These are phyloP conservation scores for Phytophthora ramorum DNA, from an alignment of 352 stramenopile genomes.

Conservation along the genomic window DNA sequence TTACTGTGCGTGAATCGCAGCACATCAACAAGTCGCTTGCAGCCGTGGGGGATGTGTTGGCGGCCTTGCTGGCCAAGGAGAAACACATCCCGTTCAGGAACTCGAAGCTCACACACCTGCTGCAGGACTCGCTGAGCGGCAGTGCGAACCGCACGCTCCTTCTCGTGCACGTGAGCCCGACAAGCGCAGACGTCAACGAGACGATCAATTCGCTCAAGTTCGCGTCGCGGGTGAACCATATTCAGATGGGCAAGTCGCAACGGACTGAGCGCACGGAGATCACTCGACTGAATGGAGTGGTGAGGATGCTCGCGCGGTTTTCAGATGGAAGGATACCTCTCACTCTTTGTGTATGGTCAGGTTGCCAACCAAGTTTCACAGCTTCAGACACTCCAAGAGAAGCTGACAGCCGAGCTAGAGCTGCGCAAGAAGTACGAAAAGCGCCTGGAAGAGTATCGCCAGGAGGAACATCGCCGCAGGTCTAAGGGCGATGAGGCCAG, in stretches of 20 bases:
- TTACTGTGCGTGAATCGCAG: slow-evolving; percentile 68
- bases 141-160: slow-evolving; percentile 55
- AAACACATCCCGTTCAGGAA: slow-evolving; percentile 88
- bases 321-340: neutral
- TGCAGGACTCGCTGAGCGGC: slow-evolving; percentile 74
- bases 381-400: slow-evolving; percentile 73
- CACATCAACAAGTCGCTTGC: slow-evolving; percentile 86
- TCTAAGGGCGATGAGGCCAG: slow-evolving; percentile 60
- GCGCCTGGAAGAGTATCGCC: slow-evolving; percentile 73
- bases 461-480: slow-evolving; percentile 60
- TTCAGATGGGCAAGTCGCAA: slow-evolving; percentile 44
- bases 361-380: slow-evolving; percentile 69
- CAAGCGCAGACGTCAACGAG: slow-evolving; percentile 58
- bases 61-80: slow-evolving; percentile 72
- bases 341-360: slow-evolving; percentile 27
- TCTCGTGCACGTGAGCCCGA: slow-evolving; percentile 71
- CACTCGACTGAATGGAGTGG: slow-evolving; percentile 63
- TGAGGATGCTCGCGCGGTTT: slow-evolving; percentile 25
- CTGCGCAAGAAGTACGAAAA: slow-evolving; percentile 83
- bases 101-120: slow-evolving; percentile 86
- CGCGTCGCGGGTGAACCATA: slow-evolving; percentile 59
- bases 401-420: slow-evolving; percentile 66
- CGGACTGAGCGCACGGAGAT: slow-evolving; percentile 72
- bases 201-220: slow-evolving; percentile 87
- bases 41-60: slow-evolving; percentile 76